These are phyloP conservation scores for Lanmaoa pseudosensibilis DNA, from an alignment of 768 basidiomycete genomes.

Conservation along the genomic window DNA sequence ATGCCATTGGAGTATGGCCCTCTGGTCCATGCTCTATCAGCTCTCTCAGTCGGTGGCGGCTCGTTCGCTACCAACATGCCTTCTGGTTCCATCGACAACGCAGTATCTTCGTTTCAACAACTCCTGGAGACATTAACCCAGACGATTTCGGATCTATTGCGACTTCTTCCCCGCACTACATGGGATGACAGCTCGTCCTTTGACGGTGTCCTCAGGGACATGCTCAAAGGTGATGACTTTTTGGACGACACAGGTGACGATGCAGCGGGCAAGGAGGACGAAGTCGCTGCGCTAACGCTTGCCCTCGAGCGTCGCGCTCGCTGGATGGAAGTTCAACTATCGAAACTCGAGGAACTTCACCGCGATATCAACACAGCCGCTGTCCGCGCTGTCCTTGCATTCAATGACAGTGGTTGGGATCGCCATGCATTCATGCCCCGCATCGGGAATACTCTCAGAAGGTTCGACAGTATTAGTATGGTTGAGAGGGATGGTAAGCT, in stretches of 20 bases:
- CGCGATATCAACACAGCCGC: slow-evolving; percentile 89
- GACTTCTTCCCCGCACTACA: slow-evolving; percentile 81
- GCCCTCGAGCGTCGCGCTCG: slow-evolving; percentile 86
- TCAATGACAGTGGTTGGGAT: slow-evolving; percentile 89
- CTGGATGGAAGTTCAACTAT: slow-evolving; percentile 92
- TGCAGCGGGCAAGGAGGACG: slow-evolving; percentile 67
- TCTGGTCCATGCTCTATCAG: slow-evolving; percentile 81
- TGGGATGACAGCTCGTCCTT: slow-evolving; percentile 92
- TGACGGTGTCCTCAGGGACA: slow-evolving; percentile 81
- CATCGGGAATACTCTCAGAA: slow-evolving; percentile 62
- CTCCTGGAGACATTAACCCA: slow-evolving; percentile 86
- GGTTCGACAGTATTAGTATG: slow-evolving; percentile 67
- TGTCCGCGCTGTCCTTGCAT: slow-evolving; percentile 74
- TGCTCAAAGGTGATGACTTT: slow-evolving; percentile 87
- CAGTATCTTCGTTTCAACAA: slow-evolving; percentile 87
- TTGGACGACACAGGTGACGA: slow-evolving; percentile 74
- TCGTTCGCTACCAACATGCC: slow-evolving; percentile 80
- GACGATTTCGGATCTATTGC: slow-evolving; percentile 83
- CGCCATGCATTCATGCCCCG: slow-evolving; percentile 65
- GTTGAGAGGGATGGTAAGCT: slow-evolving; percentile 43
- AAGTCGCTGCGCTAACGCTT: slow-evolving; percentile 79
- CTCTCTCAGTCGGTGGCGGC: slow-evolving; percentile 80
- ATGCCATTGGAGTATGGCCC: slow-evolving; percentile 85
- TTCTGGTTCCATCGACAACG: slow-evolving; percentile 86
- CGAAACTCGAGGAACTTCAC: slow-evolving; percentile 85